These are phyloP conservation scores for Agaricus sinodeliciosus DNA, from an alignment of 768 basidiomycete species.

Conservation along the genomic window DNA sequence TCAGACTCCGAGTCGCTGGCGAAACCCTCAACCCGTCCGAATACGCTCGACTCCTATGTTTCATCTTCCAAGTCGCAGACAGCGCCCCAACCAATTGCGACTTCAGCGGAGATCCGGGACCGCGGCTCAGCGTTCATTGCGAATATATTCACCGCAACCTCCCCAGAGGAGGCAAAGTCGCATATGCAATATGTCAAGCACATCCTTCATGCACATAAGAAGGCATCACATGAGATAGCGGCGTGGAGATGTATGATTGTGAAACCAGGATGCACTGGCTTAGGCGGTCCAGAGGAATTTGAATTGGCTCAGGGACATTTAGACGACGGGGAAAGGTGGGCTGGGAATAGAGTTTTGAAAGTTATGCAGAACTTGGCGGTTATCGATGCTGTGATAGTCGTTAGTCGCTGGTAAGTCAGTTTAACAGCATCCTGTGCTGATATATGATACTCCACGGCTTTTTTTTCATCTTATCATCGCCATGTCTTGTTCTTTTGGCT, in stretches of 20 bases:
- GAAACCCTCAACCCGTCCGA: conserved; percentile 13
- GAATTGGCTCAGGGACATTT: conserved; percentile 53
- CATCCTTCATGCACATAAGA: conserved; percentile 49
- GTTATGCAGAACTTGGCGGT: conserved; percentile 65
- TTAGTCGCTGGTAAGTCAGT: conserved; percentile 61
- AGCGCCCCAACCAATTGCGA: conserved; percentile 38
- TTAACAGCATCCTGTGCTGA: not conserved
- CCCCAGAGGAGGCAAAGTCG: conserved; percentile 42
- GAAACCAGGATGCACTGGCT: conserved; percentile 56
- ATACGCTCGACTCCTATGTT: conserved; percentile 47
- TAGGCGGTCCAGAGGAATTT: conserved; percentile 73
- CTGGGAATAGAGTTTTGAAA: conserved; percentile 52
- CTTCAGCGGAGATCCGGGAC: conserved; percentile 73
- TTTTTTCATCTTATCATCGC: not conserved
- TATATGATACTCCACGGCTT: not conserved
- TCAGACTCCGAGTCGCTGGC: not conserved
- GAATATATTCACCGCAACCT: conserved; percentile 48
- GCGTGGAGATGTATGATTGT: conserved; percentile 78
- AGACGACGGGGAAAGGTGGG: conserved; percentile 79
- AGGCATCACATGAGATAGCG: conserved; percentile 64
- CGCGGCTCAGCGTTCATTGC: conserved; percentile 69
- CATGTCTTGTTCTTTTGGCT: not conserved
- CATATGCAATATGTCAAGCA: conserved; percentile 47
- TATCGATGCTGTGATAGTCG: conserved; percentile 74
- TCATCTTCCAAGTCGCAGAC: conserved; percentile 29